Conservation (phyloP, 176 grass and related monocot species). For the Bolboschoenus planiculmis region DNA sequence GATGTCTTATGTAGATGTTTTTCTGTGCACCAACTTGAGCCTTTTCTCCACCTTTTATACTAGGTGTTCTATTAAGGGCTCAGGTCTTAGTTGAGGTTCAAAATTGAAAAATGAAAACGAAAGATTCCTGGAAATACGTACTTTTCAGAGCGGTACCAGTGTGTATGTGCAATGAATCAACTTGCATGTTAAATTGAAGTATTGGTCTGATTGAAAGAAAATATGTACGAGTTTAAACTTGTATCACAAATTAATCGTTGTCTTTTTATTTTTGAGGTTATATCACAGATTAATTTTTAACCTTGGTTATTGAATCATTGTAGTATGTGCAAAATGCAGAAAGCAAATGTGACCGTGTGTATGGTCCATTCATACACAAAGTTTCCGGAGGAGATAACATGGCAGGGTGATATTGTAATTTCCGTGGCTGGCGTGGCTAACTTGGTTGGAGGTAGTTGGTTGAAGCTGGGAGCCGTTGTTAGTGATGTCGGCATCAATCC, state of each 20-base stretch:
- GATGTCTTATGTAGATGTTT: not conserved
- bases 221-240: not conserved
- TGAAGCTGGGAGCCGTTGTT: conserved; percentile 80
- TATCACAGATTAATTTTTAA: not conserved
- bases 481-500: conserved; percentile 98
- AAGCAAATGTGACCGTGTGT: conserved; percentile 94
- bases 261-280: not conserved
- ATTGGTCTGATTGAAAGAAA: not conserved
- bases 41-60: too few species aligned
- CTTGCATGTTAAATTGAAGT: not conserved
- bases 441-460: conserved; percentile 84
- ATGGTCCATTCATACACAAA: conserved; percentile 93
- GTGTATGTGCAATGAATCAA: not conserved
- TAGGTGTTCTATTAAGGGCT: too few species aligned
- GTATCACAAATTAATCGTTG: not conserved
- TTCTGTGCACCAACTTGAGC: too few species aligned
- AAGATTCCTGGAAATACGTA: too few species aligned
- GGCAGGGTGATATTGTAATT: conserved; percentile 91
- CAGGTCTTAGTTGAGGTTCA: too few species aligned
- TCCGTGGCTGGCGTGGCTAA: conserved; percentile 83
- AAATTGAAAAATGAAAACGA: too few species aligned
- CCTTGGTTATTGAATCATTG: too few species aligned
- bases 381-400: conserved; percentile 71
- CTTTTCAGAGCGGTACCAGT: not conserved
- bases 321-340: conserved; percentile 32